These are phyloP conservation scores for Solanum rostratum DNA, from an alignment of 257 asterid genomes.

Conservation along the genomic window DNA sequence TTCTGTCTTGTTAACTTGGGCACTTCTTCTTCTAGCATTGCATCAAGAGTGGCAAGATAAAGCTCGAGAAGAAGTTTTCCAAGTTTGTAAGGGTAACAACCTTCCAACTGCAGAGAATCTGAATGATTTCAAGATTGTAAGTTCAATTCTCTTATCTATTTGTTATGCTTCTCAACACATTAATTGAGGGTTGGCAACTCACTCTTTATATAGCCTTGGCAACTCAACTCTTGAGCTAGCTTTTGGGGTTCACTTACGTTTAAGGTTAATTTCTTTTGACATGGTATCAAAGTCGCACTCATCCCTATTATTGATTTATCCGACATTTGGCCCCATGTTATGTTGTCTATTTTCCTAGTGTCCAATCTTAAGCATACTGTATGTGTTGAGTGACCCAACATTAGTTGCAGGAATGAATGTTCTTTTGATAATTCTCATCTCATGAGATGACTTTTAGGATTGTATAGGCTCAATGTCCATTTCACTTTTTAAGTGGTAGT, in stretches of 20 bases:
- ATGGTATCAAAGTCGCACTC: neutral
- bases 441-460: neutral
- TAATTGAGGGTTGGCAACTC: neutral
- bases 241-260: neutral
- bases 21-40: slow-evolving; percentile 46
- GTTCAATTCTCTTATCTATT: neutral
- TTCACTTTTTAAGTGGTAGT: neutral
- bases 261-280: neutral
- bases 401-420: neutral
- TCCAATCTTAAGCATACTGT: neutral
- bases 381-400: neutral
- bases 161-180: neutral
- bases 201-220: neutral
- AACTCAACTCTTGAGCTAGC: neutral
- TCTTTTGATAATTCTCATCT: neutral
- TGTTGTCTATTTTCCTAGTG: neutral
- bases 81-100: slow-evolving; percentile 10
- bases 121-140: slow-evolving; percentile 18
- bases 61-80: slow-evolving; percentile 48
- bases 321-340: neutral
- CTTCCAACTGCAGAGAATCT: slow-evolving; percentile 23
- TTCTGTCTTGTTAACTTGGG: slow-evolving; percentile 58
- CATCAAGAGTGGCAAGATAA: slow-evolving; percentile 61
- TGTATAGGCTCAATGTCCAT: too few species aligned
- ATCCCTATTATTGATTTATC: neutral